Conservation (phyloP, 371 early-diverging fungal genomes). For the Haplosporangium sp. region DNA sequence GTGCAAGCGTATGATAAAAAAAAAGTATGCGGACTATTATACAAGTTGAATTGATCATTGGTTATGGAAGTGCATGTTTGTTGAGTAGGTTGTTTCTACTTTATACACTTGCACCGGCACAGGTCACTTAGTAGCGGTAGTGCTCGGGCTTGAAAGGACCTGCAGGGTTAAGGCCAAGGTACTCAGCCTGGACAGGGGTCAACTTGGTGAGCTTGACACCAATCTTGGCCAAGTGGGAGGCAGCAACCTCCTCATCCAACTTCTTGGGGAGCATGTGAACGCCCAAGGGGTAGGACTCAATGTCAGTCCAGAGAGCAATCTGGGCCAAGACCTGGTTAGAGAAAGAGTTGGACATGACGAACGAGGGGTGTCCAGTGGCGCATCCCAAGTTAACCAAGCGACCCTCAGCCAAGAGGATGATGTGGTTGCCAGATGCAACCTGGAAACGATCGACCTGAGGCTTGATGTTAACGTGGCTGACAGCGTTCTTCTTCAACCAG, state of each 20-base stretch:
- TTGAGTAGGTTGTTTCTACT: neutral
- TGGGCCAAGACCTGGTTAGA: conserved; percentile 99
- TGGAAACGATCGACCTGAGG: conserved; percentile 98
- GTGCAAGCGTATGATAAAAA: conserved; percentile 15
- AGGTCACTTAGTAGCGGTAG: conserved; percentile 79
- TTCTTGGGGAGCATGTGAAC: conserved; percentile 99
- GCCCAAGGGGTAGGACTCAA: conserved; percentile 90
- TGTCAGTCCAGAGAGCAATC: conserved; percentile 98
- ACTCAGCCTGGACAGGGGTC: conserved; percentile 82
- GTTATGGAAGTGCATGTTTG: conserved; percentile 5
- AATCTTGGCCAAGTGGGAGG: conserved; percentile 82
- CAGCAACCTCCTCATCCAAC: conserved; percentile 67
- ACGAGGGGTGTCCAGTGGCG: conserved; percentile 98
- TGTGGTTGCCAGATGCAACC: conserved; percentile 92
- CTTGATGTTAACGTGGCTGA: conserved; percentile 93
- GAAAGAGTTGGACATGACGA: conserved; percentile 99
- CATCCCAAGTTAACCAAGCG: conserved; percentile 99
- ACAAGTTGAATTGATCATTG: conserved; percentile 20
- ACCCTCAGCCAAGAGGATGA: conserved; percentile 98
- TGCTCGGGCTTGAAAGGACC: conserved; percentile 99
- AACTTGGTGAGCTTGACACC: conserved; percentile 92
- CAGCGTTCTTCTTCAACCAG: conserved; percentile 98
- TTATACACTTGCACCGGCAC: conserved; percentile 15
- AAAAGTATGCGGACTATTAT: conserved; percentile 3
- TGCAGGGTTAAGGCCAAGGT: conserved; percentile 84